phyloP scores from a whole-genome alignment of 805 yeast species.

The Tetrapisispora iriomotensis region DNA sequence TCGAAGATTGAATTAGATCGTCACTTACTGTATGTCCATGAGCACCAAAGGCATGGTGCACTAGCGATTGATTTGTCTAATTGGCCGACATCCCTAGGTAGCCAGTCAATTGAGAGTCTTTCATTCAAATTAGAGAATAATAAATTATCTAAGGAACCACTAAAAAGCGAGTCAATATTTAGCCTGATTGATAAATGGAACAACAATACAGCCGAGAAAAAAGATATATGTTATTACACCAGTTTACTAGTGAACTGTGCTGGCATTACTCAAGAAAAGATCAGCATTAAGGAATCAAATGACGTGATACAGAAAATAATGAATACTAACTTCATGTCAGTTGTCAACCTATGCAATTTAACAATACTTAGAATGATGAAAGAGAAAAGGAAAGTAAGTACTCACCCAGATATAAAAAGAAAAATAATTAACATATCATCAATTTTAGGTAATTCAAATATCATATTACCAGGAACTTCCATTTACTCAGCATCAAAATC shows the following conservation, averaged over 20 bases:
- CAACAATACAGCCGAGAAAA: not conserved
- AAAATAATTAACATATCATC: conserved; percentile 24
- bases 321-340: conserved; percentile 23
- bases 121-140: conserved; percentile 3
- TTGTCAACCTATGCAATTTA: conserved; percentile 17
- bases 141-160: not conserved
- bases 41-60: conserved; percentile 18
- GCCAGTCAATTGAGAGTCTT: conserved; percentile 9
- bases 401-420: not conserved
- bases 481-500: conserved; percentile 28
- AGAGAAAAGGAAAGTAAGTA: conserved; percentile 4
- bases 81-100: conserved; percentile 24
- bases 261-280: conserved; percentile 22
- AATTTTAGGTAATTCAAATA: conserved; percentile 13
- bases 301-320: conserved; percentile 12
- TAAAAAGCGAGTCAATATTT: conserved; percentile 3
- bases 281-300: conserved; percentile 14
- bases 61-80: conserved; percentile 19
- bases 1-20: conserved; percentile 2
- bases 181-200: conserved; percentile 8
- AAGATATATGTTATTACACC: not conserved
- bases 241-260: conserved; percentile 21
- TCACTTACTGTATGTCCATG: conserved; percentile 7
- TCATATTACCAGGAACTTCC: conserved; percentile 20
- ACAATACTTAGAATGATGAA: conserved; percentile 17